Percentiles rank a stretch among this genome's conserved stretches.
These are phyloP conservation scores for Neohortaea acidophila DNA, from an alignment of 495 filamentous ascomycete species.

Conservation along the genomic window DNA sequence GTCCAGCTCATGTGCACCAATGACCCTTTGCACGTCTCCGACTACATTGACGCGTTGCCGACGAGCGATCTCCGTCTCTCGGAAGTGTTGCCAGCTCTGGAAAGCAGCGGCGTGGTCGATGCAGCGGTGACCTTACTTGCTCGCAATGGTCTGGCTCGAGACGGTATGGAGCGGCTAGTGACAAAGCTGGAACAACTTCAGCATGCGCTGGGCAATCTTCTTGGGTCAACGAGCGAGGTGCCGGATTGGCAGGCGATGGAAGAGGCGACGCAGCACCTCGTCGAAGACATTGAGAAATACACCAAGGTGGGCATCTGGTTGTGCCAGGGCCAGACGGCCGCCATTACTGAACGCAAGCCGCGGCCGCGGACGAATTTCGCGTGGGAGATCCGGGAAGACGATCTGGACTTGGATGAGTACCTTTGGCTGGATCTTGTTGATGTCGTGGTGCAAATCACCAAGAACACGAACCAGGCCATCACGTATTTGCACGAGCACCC, in stretches of 20 bases:
- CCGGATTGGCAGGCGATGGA: slow-evolving; percentile 39
- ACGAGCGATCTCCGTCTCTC: slow-evolving; percentile 69
- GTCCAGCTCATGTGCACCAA: slow-evolving; percentile 80
- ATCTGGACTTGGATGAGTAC: slow-evolving; percentile 58
- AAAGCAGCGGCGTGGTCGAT: slow-evolving; percentile 78
- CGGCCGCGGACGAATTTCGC: slow-evolving; percentile 20
- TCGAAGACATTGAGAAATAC: slow-evolving; percentile 74
- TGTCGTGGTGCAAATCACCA: slow-evolving; percentile 63
- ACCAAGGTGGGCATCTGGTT: slow-evolving; percentile 86
- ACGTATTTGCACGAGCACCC: slow-evolving; percentile 9
- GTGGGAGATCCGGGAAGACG: slow-evolving; percentile 32
- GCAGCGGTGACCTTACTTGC: slow-evolving; percentile 85
- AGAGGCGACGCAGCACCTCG: slow-evolving; percentile 44
- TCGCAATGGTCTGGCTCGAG: slow-evolving; percentile 67
- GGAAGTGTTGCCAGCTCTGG: slow-evolving; percentile 70
- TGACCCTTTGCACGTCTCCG: slow-evolving; percentile 65
- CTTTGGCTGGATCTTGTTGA: slow-evolving; percentile 91
- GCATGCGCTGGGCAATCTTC: slow-evolving; percentile 57
- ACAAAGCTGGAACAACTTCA: slow-evolving; percentile 64
- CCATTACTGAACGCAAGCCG: slow-evolving; percentile 32
- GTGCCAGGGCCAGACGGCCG: slow-evolving; percentile 65
- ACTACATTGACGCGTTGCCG: slow-evolving; percentile 65
- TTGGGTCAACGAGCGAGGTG: slow-evolving; percentile 39
- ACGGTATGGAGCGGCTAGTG: slow-evolving; percentile 72
- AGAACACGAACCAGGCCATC: slow-evolving; percentile 26